Evolutionary conservation across 805 yeast genomes (phyloP).

Genomic region (Barnettozyma populi): DNA sequence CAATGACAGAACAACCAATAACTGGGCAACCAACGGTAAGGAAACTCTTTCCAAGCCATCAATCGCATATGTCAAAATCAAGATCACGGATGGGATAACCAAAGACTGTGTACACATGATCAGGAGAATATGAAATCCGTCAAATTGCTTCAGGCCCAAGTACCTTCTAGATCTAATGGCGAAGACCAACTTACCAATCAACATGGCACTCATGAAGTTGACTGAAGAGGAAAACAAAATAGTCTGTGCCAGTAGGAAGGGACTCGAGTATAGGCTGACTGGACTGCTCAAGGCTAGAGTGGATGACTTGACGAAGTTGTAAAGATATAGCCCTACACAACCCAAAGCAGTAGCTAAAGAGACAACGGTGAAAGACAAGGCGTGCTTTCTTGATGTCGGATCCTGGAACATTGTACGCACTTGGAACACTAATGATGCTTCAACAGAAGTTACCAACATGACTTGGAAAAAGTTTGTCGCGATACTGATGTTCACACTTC

Average conservation of each 20-base stretch:
- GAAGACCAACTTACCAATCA: constrained; percentile 55
- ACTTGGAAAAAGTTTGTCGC: constrained; percentile 59
- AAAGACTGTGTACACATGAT: constrained; percentile 82
- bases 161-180: constrained; percentile 71
- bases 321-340: constrained; percentile 55
- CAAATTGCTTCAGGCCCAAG: constrained; percentile 79
- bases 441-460: constrained; percentile 54
- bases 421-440: constrained; percentile 66
- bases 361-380: constrained; percentile 33
- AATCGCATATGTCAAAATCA: constrained; percentile 48
- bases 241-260: constrained; percentile 48
- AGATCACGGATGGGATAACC: constrained; percentile 67
- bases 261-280: constrained; percentile 20
- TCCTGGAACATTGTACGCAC: constrained; percentile 61
- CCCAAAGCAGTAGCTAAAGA: constrained; percentile 44
- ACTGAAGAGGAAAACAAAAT: constrained; percentile 68
- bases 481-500: constrained; percentile 44
- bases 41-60: constrained; percentile 31
- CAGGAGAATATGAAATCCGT: constrained; percentile 70
- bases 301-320: constrained; percentile 42
- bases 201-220: constrained; percentile 51
- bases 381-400: constrained; percentile 40
- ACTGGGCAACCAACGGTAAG: constrained; percentile 47
- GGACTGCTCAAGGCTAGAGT: constrained; percentile 25
- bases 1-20: constrained; percentile 63